These are phyloP conservation scores for Backusella macrospora DNA, from an alignment of 192 early-diverging fungal species.

Conservation along the genomic window DNA sequence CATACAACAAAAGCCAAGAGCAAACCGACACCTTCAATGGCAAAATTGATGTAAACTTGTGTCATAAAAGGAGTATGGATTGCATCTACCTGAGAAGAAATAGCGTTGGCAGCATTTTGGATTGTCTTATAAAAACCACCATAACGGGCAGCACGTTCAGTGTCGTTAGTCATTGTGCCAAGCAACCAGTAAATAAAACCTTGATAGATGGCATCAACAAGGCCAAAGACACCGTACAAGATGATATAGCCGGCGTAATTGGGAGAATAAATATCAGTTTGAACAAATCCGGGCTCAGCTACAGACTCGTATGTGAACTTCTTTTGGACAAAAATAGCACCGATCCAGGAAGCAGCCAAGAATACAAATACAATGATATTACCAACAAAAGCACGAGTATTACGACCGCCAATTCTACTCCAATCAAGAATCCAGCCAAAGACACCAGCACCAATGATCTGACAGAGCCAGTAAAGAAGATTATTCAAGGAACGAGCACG, in stretches of 20 bases:
- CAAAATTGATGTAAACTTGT: constrained; percentile 41
- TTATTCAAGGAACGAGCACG: constrained; percentile 78
- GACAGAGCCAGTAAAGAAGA: constrained; percentile 75
- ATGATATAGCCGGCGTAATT: constrained; percentile 63
- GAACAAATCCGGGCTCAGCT: not conserved
- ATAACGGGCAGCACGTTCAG: constrained; percentile 68
- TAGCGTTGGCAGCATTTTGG: constrained; percentile 75
- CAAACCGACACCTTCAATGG: constrained; percentile 30
- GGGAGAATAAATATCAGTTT: constrained; percentile 30
- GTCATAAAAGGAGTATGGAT: constrained; percentile 49
- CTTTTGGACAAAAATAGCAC: constrained; percentile 63
- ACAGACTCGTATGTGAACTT: constrained; percentile 47
- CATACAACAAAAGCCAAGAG: constrained; percentile 37
- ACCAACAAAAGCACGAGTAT: constrained; percentile 65
- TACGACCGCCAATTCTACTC: constrained; percentile 52
- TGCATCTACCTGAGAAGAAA: constrained; percentile 74
- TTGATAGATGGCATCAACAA: constrained; percentile 85
- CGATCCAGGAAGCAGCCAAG: constrained; percentile 67
- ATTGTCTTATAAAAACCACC: constrained; percentile 91
- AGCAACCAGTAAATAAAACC: constrained; percentile 84
- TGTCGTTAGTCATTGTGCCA: constrained; percentile 84
- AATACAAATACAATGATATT: constrained; percentile 49
- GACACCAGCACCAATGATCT: constrained; percentile 68
- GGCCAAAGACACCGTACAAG: constrained; percentile 75
- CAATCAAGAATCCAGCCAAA: constrained; percentile 74